Conservation (phyloP, 176 grass and related monocot genomes). For the Tuctoria greenei region DNA sequence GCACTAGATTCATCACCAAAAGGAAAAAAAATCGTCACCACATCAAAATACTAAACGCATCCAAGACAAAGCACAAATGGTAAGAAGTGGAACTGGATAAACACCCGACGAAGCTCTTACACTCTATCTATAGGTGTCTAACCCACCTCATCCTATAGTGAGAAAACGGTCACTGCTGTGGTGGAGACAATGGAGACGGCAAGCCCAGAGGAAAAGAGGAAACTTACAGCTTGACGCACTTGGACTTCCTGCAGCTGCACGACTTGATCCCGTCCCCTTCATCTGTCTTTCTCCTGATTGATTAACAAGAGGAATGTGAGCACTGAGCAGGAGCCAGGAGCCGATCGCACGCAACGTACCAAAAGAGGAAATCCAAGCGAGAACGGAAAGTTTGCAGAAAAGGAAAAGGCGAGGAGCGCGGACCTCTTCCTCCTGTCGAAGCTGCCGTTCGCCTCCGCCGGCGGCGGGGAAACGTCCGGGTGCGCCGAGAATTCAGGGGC, state of each 20-base stretch:
- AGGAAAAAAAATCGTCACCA: not conserved
- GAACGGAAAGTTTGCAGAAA: conserved; percentile 19
- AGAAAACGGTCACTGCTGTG: not conserved
- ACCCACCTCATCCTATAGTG: not conserved
- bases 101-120: not conserved
- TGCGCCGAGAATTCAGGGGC: not conserved
- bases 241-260: conserved; percentile 75
- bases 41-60: conserved; percentile 15
- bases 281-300: conserved; percentile 44
- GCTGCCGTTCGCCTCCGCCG: conserved; percentile 44
- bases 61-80: not conserved
- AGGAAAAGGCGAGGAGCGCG: not conserved
- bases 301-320: not conserved
- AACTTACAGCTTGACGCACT: conserved; percentile 59
- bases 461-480: not conserved
- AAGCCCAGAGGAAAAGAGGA: not conserved
- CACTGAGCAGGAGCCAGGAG: too few species aligned
- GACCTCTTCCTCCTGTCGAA: conserved; percentile 55
- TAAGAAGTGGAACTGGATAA: not conserved
- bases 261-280: conserved; percentile 47
- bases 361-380: conserved; percentile 31
- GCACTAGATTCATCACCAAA: not conserved
- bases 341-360: conserved; percentile 26
- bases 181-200: not conserved
- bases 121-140: not conserved